Conservation (phyloP, 441 rosid genomes). For the Populus hybrid region DNA sequence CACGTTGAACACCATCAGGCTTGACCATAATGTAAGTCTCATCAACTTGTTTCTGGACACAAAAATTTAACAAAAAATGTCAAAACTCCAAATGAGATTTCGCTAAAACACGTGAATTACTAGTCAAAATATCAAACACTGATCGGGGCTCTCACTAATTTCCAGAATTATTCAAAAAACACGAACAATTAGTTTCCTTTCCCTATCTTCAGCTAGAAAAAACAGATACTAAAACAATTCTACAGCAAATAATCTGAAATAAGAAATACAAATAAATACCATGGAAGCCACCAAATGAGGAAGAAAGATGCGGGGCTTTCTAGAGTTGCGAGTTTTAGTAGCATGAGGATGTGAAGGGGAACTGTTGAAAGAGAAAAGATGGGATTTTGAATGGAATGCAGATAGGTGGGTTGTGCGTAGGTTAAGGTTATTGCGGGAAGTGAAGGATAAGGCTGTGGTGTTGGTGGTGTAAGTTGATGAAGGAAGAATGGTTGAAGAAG, state of each 20-base stretch:
- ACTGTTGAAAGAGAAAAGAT: constrained; percentile 34
- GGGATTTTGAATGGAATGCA: constrained; percentile 48
- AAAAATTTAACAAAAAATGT: constrained; percentile 3
- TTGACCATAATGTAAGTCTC: constrained; percentile 90
- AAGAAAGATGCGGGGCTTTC: constrained; percentile 58
- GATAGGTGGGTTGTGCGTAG: constrained; percentile 31
- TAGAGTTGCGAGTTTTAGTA: constrained; percentile 30
- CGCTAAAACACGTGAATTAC: background rate
- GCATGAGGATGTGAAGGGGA: constrained; percentile 29
- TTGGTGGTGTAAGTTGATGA: constrained; percentile 16
- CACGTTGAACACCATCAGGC: constrained; percentile 92
- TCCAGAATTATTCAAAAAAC: background rate
- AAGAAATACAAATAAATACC: constrained; percentile 31
- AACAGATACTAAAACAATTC: background rate
- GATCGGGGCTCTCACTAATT: background rate
- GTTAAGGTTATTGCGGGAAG: constrained; percentile 22
- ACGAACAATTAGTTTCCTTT: background rate
- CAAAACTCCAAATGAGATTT: background rate
- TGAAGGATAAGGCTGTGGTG: constrained; percentile 20
- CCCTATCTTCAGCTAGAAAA: background rate
- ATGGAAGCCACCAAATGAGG: constrained; percentile 79
- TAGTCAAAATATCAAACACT: background rate
- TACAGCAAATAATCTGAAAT: background rate
- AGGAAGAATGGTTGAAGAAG: constrained; percentile 23
- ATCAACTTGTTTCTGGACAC: constrained; percentile 62